Evolutionary conservation across 228 moss, liverwort and hornwort genomes (phyloP), one percentile per base, ranked within the genome.

Genomic region (Sphagnum magellanicum): DNA sequence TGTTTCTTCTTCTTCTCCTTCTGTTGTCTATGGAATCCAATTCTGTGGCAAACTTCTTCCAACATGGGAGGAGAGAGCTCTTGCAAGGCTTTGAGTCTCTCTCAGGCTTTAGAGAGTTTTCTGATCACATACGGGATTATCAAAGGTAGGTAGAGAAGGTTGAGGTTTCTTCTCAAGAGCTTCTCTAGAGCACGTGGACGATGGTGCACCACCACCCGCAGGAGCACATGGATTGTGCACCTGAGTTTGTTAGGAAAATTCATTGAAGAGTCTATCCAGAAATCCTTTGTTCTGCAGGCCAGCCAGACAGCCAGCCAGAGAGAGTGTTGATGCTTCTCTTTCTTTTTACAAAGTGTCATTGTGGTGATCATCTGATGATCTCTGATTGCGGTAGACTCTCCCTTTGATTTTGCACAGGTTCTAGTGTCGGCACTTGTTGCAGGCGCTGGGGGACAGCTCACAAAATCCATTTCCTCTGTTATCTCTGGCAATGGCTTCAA

Each of bases 401-500:
- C 50, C 10, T 3, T 47, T 58, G 16, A 57, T 48, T 48, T 6
- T 65, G 68, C 64, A 75, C 87, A 95, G 93, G 90, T 93, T 2
- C 66, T 98, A 64, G 61, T 87, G 32, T 93, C 90, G 67, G 79
- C 90, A 55, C n/a, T 71, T 48, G 49, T 76, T 67, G 91, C 97
- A 49, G 70, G 79, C 16, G 50, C 78, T 74, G 78, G 91, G 5
- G 97, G 79, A 51, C 97, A 98, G 79, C 57, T 91, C 66, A 81
- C 70, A 4, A 98, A 98, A 73, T 93, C 97, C 5, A 68, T 93
- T 63, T 82, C 82, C 48, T 82, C 91, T 16, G 90, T 87, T 5
- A 76, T 86, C 65, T 53, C 74, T 0, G 93, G 93, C 48, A 78
- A 87, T 59, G 93, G 93, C 4, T 93, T 98, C 69, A 93, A 93